Evolutionary conservation across 257 asterid species (phyloP).

Genomic region (Sherardia arvensis): DNA sequence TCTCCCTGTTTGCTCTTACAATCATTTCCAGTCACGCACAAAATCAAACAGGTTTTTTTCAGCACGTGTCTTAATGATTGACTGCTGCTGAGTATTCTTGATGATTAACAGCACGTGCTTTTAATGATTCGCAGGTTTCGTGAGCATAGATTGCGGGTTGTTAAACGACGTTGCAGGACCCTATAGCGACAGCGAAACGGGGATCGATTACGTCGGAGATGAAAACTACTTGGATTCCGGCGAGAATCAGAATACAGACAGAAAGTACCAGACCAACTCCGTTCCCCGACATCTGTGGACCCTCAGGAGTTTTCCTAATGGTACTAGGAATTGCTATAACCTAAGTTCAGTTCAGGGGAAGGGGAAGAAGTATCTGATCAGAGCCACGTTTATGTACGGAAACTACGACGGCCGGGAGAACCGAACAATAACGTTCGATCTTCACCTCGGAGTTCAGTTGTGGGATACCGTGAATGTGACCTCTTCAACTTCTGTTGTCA

Average conservation of each 20-base stretch:
- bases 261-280: neutral
- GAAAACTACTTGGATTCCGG: constrained; percentile 14
- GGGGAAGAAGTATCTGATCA: constrained; percentile 16
- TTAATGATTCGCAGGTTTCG: constrained; percentile 27
- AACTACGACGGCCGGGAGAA: constrained; percentile 16
- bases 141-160: constrained; percentile 37
- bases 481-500: neutral
- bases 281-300: neutral
- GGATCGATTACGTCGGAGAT: constrained; percentile 15
- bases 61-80: no score
- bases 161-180: neutral
- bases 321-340: constrained; percentile 19
- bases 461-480: constrained; percentile 14
- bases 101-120: no score
- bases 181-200: constrained; percentile 2
- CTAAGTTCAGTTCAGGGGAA: constrained; percentile 8
- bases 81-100: no score
- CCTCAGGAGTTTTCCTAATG: constrained; percentile 27
- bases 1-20: neutral
- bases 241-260: neutral
- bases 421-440: constrained; percentile 20
- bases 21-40: neutral
- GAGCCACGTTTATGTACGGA: constrained; percentile 28
- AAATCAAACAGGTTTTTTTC: neutral
- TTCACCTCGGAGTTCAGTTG: constrained; percentile 29